These are phyloP conservation scores for Arthrocladium fulminans DNA, from an alignment of 2,329 filamentous ascomycete species.

Conservation along the genomic window DNA sequence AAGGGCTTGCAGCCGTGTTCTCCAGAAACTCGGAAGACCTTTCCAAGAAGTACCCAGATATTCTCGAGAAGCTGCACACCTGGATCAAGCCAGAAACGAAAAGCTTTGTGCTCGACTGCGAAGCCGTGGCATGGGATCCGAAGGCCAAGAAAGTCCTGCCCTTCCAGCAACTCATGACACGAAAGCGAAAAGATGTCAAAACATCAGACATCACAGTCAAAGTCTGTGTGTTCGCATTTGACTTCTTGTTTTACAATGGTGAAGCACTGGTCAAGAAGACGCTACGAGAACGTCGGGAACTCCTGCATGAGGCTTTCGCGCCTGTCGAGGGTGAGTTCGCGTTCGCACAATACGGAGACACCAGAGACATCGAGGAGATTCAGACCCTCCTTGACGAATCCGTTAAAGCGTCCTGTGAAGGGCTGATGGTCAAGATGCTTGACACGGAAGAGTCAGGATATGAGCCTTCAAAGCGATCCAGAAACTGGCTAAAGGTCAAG, in stretches of 20 bases:
- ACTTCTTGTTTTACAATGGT: conserved; percentile 86
- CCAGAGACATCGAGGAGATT: conserved; percentile 85
- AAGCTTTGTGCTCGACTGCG: conserved; percentile 96
- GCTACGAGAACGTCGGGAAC: conserved; percentile 70
- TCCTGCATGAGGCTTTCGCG: conserved; percentile 63
- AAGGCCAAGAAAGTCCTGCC: conserved; percentile 89
- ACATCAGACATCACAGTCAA: conserved; percentile 91
- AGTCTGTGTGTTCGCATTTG: conserved; percentile 95
- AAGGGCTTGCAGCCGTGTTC: conserved; percentile 84
- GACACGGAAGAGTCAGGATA: conserved; percentile 89
- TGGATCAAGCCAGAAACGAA: conserved; percentile 88
- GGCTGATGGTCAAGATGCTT: conserved; percentile 98
- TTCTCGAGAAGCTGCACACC: conserved; percentile 72
- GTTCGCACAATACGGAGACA: conserved; percentile 79
- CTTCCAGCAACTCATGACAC: conserved; percentile 96
- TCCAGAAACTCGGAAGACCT: conserved; percentile 95
- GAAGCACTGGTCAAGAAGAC: conserved; percentile 79
- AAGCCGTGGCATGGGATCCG: conserved; percentile 96
- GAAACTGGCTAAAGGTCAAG: conserved; percentile 99
- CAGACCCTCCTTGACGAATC: conserved; percentile 87
- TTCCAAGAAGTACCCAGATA: conserved; percentile 95
- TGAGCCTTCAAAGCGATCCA: conserved; percentile 88
- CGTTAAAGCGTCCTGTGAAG: conserved; percentile 92
- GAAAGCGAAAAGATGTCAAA: conserved; percentile 96
- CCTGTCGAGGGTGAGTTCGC: conserved; percentile 82